phyloP scores from a whole-genome alignment of 2,329 filamentous ascomycete species.

The Phialocephala subalpina region DNA sequence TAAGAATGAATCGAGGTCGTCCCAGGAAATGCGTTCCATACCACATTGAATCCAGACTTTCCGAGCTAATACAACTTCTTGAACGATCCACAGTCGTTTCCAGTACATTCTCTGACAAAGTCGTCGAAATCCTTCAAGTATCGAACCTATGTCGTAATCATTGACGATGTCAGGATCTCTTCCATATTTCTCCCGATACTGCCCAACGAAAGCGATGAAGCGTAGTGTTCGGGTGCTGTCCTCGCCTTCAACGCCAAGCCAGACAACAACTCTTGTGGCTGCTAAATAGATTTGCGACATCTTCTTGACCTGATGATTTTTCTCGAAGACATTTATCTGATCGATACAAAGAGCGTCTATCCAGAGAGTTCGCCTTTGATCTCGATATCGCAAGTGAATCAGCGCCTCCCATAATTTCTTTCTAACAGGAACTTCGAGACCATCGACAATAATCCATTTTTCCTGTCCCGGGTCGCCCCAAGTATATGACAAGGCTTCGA shows the following conservation, averaged over 20 bases:
- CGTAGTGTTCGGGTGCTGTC: background rate
- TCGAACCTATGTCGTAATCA: no score
- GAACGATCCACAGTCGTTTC: conserved; percentile 8
- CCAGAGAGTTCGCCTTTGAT: conserved; percentile 39
- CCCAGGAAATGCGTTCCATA: background rate
- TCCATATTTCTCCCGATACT: background rate
- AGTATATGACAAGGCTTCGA: conserved; percentile 12
- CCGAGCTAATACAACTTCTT: background rate
- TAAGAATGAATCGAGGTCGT: background rate
- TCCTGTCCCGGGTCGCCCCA: background rate
- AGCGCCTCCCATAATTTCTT: background rate
- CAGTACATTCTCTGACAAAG: background rate
- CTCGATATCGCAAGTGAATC: background rate
- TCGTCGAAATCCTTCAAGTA: background rate
- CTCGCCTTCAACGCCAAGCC: background rate
- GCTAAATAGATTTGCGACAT: conserved; percentile 28
- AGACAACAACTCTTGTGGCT: background rate
- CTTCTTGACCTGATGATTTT: conserved; percentile 23
- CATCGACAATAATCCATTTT: background rate
- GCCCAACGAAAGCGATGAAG: background rate
- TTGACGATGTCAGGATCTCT: background rate
- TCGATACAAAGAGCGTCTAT: conserved; percentile 30
- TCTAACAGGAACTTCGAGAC: background rate
- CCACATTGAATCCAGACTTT: background rate
- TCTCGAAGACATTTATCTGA: conserved; percentile 22